A percentile compares a stretch with the other conserved stretches of the same genome.
Evolutionary conservation across 805 yeast species (phyloP).

Genomic region (Metschnikowia peoriensis): DNA sequence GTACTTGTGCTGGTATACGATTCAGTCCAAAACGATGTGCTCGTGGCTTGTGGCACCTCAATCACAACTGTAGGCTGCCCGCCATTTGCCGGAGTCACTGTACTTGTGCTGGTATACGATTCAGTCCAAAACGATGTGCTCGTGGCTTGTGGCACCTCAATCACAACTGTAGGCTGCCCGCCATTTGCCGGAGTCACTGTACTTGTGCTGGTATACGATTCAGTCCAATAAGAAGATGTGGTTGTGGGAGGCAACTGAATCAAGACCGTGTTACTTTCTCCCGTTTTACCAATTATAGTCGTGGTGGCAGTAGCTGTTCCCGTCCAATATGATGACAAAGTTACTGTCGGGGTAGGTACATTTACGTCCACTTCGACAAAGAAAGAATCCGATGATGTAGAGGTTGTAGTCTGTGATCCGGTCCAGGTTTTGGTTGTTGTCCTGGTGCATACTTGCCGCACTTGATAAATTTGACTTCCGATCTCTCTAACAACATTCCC

Average conservation of each 20-base stretch:
- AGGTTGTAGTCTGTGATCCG: neutral
- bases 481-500: neutral
- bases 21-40: too few relatives aligned
- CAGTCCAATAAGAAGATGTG: neutral
- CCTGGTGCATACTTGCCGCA: neutral
- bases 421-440: constrained; percentile 8
- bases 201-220: neutral
- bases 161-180: neutral
- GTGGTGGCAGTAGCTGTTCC: constrained; percentile 8
- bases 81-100: constrained; percentile 11
- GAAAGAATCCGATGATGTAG: constrained; percentile 3
- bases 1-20: too few relatives aligned
- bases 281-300: constrained; percentile 5
- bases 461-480: constrained; percentile 1
- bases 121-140: constrained; percentile 12
- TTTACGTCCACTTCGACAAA: constrained; percentile 14
- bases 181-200: neutral
- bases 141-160: neutral
- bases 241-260: constrained; percentile 15
- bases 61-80: constrained; percentile 21
- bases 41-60: neutral
- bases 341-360: constrained; percentile 14
- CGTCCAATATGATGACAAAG: constrained; percentile 18
- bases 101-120: neutral
- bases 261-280: constrained; percentile 15